phyloP scores from a whole-genome alignment of 441 rosid genomes.

The Cnidoscolus chayamansa region DNA sequence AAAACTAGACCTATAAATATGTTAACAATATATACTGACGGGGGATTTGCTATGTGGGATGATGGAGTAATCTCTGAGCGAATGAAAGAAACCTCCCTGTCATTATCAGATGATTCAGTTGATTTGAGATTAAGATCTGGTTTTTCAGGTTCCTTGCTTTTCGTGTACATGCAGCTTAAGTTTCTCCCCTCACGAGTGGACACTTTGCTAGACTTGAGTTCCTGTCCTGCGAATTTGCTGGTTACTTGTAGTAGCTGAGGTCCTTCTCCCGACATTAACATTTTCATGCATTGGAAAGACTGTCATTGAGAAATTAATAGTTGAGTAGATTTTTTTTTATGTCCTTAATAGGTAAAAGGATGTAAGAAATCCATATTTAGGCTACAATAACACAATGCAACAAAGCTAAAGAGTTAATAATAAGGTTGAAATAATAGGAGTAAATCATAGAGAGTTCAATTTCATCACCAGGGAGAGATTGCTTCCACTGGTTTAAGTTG shows the following conservation, averaged over 20 bases:
- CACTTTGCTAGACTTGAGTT: neutral
- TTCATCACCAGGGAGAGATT: neutral
- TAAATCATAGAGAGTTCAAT: neutral
- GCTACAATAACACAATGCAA: too few species aligned
- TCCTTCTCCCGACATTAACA: too few species aligned
- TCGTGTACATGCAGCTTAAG: neutral
- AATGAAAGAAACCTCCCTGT: neutral
- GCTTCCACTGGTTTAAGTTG: neutral
- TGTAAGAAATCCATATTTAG: too few species aligned
- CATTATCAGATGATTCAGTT: neutral
- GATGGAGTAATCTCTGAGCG: neutral
- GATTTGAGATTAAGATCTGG: neutral
- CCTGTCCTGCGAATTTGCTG: too few species aligned
- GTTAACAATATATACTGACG: neutral
- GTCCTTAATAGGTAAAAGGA: too few species aligned
- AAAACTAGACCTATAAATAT: neutral
- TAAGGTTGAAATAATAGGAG: too few species aligned
- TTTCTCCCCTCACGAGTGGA: neutral
- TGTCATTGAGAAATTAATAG: neutral
- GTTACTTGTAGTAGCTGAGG: too few species aligned
- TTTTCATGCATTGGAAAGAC: neutral
- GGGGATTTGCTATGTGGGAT: neutral
- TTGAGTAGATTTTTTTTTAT: neutral
- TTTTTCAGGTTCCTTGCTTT: neutral
- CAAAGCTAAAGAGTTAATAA: too few species aligned